These are phyloP conservation scores for Aspergillus ochraceoroseus DNA, from an alignment of 2,329 filamentous ascomycete species.

Conservation along the genomic window DNA sequence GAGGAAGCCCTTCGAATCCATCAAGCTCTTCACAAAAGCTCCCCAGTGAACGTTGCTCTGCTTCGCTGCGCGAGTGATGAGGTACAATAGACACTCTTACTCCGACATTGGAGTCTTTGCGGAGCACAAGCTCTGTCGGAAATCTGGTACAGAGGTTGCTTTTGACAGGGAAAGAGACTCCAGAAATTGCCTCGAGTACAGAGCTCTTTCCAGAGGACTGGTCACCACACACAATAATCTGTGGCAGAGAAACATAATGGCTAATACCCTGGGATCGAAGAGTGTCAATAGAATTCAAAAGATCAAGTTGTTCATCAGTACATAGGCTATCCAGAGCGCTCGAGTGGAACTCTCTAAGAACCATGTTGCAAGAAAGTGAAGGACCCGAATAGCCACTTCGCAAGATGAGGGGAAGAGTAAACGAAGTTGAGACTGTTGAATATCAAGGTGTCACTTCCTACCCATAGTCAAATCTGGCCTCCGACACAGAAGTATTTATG, in stretches of 20 bases:
- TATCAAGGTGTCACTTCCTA: too few species aligned
- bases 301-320: slow-evolving; percentile 50
- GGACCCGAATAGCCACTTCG: too few species aligned
- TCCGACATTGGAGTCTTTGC: slow-evolving; percentile 24
- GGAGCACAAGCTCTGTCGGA: slow-evolving; percentile 56
- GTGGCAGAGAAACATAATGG: slow-evolving; percentile 51
- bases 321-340: slow-evolving; percentile 16
- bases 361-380: too few species aligned
- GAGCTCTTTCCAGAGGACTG: slow-evolving; percentile 62
- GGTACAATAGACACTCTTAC: slow-evolving; percentile 32
- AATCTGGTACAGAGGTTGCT: slow-evolving; percentile 60
- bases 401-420: too few species aligned
- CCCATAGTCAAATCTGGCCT: too few species aligned
- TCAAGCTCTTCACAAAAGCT: slow-evolving; percentile 20
- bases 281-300: slow-evolving; percentile 56
- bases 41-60: slow-evolving; percentile 14
- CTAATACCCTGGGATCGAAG: slow-evolving; percentile 52
- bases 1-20: slow-evolving; percentile 17
- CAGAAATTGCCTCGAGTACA: slow-evolving; percentile 57
- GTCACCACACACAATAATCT: slow-evolving; percentile 61
- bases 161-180: slow-evolving; percentile 57
- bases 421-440: too few species aligned
- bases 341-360: slow-evolving; percentile 14
- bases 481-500: too few species aligned
- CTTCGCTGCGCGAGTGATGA: slow-evolving; percentile 33